Percentiles rank a stretch among this genome's conserved stretches.
Conservation (phyloP, 1,284 basidiomycete genomes). For the Malassezia restricta region DNA sequence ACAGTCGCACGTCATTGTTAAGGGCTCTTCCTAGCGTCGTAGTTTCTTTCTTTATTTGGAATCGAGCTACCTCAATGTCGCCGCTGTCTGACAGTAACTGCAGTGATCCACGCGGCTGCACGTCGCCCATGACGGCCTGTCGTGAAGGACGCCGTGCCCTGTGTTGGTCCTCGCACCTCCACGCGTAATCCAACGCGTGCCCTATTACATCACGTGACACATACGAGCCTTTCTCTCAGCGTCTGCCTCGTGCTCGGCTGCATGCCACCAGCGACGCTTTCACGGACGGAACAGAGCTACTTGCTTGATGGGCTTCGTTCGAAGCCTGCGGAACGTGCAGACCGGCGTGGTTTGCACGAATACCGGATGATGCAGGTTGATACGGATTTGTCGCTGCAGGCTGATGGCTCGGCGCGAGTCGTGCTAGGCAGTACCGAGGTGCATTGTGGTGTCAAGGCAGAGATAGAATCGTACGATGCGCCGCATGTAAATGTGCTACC, state of each 20-base stretch:
- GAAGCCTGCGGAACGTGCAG: slow-evolving; percentile 26
- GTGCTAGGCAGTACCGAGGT: slow-evolving; percentile 32
- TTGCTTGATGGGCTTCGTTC: slow-evolving; percentile 29
- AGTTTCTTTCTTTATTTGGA: neutral
- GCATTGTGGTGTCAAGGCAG: slow-evolving; percentile 34
- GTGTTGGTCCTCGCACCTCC: slow-evolving; percentile 2
- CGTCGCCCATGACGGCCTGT: neutral
- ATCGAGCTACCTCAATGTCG: neutral
- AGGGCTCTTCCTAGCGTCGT: slow-evolving; percentile 7
- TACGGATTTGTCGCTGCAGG: slow-evolving; percentile 22
- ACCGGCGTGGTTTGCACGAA: slow-evolving; percentile 23
- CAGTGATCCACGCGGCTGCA: neutral
- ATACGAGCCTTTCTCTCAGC: neutral
- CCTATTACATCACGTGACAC: slow-evolving; percentile 5
- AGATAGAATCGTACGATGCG: slow-evolving; percentile 11
- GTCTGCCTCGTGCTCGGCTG: neutral
- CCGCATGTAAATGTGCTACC: neutral
- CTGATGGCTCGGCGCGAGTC: slow-evolving; percentile 31
- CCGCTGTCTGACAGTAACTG: neutral
- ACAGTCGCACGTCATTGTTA: slow-evolving; percentile 11
- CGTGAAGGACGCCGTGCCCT: too few relatives aligned
- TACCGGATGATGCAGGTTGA: slow-evolving; percentile 29
- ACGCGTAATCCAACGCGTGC: slow-evolving; percentile 6
- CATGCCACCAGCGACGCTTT: slow-evolving; percentile 30
- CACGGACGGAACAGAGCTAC: slow-evolving; percentile 32